These are phyloP conservation scores for Calonectria pteridis DNA, from an alignment of 2,329 filamentous ascomycete species.

Conservation along the genomic window DNA sequence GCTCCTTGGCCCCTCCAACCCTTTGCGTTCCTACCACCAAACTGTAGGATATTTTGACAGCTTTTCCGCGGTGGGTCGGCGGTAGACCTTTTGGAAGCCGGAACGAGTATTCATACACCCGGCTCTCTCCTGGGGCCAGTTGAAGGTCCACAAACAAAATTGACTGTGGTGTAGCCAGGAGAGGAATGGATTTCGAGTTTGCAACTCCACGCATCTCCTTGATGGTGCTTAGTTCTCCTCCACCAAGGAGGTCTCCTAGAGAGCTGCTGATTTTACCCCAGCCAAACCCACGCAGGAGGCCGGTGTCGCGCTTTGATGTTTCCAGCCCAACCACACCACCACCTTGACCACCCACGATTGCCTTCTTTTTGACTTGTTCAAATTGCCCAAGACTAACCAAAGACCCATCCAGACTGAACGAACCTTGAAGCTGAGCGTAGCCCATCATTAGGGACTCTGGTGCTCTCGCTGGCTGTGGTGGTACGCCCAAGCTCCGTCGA, in stretches of 20 bases:
- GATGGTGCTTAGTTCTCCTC: slow-evolving; percentile 90
- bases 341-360: slow-evolving; percentile 87
- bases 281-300: slow-evolving; percentile 85
- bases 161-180: slow-evolving; percentile 95
- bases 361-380: slow-evolving; percentile 95
- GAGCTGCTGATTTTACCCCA: slow-evolving; percentile 92
- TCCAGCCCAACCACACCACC: slow-evolving; percentile 89
- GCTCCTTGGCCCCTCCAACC: slow-evolving; percentile 80
- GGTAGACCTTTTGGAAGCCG: slow-evolving; percentile 89
- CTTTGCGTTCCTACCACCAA: slow-evolving; percentile 93
- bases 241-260: slow-evolving; percentile 87
- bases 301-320: slow-evolving; percentile 77
- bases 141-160: slow-evolving; percentile 95
- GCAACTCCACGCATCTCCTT: slow-evolving; percentile 93
- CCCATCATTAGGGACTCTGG: slow-evolving; percentile 97
- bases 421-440: slow-evolving; percentile 93
- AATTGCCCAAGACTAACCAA: slow-evolving; percentile 90
- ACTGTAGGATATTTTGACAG: slow-evolving; percentile 93
- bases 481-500: slow-evolving; percentile 60
- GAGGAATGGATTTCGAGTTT: slow-evolving; percentile 86
- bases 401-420: slow-evolving; percentile 91
- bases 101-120: slow-evolving; percentile 88
- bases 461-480: slow-evolving; percentile 58
- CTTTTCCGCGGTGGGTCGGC: slow-evolving; percentile 89
- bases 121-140: slow-evolving; percentile 89